Evolutionary conservation across 176 grass and related monocot genomes (phyloP), one percentile per base, ranked within the genome.

Genomic region (Juncus inflexus): DNA sequence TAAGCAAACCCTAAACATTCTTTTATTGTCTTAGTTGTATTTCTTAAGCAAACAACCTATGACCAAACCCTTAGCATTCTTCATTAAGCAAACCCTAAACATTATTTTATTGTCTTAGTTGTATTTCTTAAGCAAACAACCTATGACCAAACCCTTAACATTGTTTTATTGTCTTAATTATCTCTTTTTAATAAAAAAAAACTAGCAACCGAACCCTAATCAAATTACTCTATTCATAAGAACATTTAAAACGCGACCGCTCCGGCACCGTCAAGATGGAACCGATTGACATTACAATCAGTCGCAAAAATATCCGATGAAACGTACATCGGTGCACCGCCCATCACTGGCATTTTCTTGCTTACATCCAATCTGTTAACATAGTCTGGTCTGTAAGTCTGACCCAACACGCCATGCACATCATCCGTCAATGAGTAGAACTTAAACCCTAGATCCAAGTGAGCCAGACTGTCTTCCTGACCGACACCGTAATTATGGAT

Each of bases 281-380:
- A 70, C 4, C 63, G 56, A 42, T 77, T 42, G 0, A 81, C 74
- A 52, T 74, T 40, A 43, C 83, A 86, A 75, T 86, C 75, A 0
- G 83, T 50, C 1, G 75, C 79, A 12, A 82, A 78, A 15, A 78
- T 70, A 60, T 50, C 6, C 14, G 83, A 82, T 2, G 79, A 82
- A 38, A 52, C 9, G 69, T 73, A 86, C 66, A 42, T 65, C 37
- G 37, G 19, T 41, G 69, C 79, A 54, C 83, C 79, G 1, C 75
- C 74, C 83, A 86, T 86, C 73, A 76, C 76, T 6, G 83, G 78
- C 83, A 82, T 86, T 11, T 74, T 61, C 0, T 78, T 79, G 37
- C 1, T 65, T 55, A 82, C 78, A 2, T 78, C 75, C 63, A 82
- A 76, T 0, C 15, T 40, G 69, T 78, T 86, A 0, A 81, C 78